Evolutionary conservation across 2,329 filamentous ascomycete species (phyloP).

Genomic region (Cylindrodendrum hubeiense): DNA sequence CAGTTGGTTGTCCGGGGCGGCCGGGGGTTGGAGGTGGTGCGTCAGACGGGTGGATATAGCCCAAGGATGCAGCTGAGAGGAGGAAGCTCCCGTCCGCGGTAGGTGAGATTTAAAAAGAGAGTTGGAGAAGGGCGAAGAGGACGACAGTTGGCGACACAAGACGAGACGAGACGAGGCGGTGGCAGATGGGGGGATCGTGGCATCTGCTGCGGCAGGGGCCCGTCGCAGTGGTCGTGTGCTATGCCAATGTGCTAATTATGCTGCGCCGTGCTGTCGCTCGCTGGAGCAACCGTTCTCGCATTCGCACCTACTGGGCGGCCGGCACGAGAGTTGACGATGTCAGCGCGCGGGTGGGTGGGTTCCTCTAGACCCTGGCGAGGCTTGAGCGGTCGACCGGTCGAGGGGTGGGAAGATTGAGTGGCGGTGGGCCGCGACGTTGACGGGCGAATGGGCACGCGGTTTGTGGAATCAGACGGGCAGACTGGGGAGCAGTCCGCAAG

Average conservation of each 20-base stretch:
- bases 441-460: neutral
- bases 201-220: neutral
- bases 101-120: neutral
- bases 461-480: neutral
- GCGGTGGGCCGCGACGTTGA: conserved; percentile 3
- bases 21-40: neutral
- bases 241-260: neutral
- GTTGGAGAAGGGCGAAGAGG: neutral
- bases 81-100: neutral
- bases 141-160: neutral
- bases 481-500: no score
- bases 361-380: neutral
- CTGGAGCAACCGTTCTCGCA: no score
- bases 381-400: no score
- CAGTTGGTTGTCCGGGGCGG: conserved; percentile 1
- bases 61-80: neutral
- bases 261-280: neutral
- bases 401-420: conserved; percentile 6
- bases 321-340: no score
- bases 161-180: neutral
- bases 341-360: neutral
- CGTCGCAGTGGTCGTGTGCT: neutral
- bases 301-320: no score
- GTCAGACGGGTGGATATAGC: neutral
- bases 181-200: neutral